Evolutionary conservation across 495 filamentous ascomycete genomes (phyloP).

Genomic region (Cairneyella variabilis): DNA sequence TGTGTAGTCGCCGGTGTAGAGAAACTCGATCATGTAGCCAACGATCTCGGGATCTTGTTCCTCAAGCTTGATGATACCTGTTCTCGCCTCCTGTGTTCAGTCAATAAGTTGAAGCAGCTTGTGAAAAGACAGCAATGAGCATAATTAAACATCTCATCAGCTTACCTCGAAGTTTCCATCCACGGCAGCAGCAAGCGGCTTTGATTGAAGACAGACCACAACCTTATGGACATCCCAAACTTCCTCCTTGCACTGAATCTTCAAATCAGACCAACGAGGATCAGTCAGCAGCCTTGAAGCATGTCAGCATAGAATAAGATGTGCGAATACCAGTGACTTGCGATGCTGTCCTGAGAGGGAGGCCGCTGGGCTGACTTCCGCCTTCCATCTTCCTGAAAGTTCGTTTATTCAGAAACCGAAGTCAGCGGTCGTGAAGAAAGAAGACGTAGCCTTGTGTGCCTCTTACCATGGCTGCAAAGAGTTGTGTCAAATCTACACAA

Average conservation of each 20-base stretch:
- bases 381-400: neutral
- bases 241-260: conserved; percentile 29
- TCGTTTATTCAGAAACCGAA: conserved; percentile 4
- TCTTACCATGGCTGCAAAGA: too few species aligned
- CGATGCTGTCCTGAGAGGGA: neutral
- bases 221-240: conserved; percentile 36
- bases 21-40: conserved; percentile 33
- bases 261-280: conserved; percentile 36
- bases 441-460: too few species aligned
- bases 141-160: too few species aligned
- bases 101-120: too few species aligned
- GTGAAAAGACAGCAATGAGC: too few species aligned
- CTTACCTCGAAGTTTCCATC: conserved; percentile 33
- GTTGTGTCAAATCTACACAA: too few species aligned
- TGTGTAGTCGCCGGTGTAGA: conserved; percentile 28
- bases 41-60: conserved; percentile 31
- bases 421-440: neutral
- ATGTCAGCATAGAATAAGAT: too few species aligned
- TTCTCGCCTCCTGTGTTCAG: conserved; percentile 22
- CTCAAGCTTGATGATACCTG: conserved; percentile 14
- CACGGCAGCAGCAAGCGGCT: conserved; percentile 34
- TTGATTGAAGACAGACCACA: conserved; percentile 36
- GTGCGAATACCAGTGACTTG: too few species aligned
- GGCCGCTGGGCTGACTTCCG: neutral
- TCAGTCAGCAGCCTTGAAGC: too few species aligned